phyloP scores from a whole-genome alignment of 257 asterid species.

The Marsdenia floribunda region DNA sequence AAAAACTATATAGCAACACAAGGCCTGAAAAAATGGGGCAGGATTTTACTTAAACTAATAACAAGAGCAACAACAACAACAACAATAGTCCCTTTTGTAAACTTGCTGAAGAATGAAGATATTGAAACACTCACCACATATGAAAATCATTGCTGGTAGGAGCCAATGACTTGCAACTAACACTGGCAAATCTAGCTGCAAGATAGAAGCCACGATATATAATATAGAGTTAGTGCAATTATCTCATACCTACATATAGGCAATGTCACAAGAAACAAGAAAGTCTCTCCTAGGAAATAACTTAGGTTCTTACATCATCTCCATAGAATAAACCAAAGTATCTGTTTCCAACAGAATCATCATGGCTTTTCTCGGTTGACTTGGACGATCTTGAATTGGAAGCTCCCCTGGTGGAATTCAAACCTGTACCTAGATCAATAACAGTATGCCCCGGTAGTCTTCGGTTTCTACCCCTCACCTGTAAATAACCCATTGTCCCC shows the following conservation, averaged over 20 bases:
- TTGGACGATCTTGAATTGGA: slow-evolving; percentile 24
- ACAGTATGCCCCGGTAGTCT: slow-evolving; percentile 63
- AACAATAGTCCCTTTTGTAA: not conserved
- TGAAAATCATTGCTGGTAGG: slow-evolving; percentile 62
- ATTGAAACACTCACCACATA: slow-evolving; percentile 46
- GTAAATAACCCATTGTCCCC: slow-evolving; percentile 84
- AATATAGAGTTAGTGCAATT: slow-evolving; percentile 11
- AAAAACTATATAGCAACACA: slow-evolving; percentile 54
- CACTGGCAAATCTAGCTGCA: slow-evolving; percentile 82
- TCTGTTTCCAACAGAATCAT: slow-evolving; percentile 43
- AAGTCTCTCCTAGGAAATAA: not conserved
- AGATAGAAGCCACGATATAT: not conserved
- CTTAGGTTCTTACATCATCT: slow-evolving; percentile 64
- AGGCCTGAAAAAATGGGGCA: slow-evolving; percentile 42
- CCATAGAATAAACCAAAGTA: slow-evolving; percentile 63
- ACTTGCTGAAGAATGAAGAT: not conserved
- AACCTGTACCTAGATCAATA: slow-evolving; percentile 47
- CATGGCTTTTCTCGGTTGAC: slow-evolving; percentile 28
- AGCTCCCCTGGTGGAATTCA: slow-evolving; percentile 45
- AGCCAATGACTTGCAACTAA: slow-evolving; percentile 88
- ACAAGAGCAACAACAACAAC: no score
- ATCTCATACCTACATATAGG: not conserved
- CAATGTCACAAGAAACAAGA: not conserved
- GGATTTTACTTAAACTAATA: not conserved
- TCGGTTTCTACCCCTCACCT: slow-evolving; percentile 68